phyloP scores from a whole-genome alignment of 805 yeast genomes.

The Ogataea populi-albae region DNA sequence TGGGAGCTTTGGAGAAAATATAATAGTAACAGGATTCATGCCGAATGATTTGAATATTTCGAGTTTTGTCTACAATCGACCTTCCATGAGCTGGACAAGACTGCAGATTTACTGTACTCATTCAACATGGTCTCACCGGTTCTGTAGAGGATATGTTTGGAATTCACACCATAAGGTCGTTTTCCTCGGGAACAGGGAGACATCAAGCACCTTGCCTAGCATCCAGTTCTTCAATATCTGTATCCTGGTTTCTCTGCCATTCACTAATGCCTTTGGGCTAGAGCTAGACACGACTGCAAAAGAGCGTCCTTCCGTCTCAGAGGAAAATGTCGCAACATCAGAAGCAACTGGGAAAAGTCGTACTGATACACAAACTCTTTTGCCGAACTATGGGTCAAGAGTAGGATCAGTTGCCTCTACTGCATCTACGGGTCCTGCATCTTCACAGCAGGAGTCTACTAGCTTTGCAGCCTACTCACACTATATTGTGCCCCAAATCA shows the following conservation, averaged over 20 bases:
- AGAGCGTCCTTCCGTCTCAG: not conserved
- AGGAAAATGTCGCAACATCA: not conserved
- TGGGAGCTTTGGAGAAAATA: slow-evolving; percentile 63
- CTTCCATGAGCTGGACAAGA: slow-evolving; percentile 62
- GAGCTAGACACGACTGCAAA: slow-evolving; percentile 8
- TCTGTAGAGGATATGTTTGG: slow-evolving; percentile 74
- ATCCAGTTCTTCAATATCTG: slow-evolving; percentile 46
- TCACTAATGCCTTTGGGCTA: slow-evolving; percentile 43
- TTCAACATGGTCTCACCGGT: slow-evolving; percentile 52
- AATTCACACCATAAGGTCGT: slow-evolving; percentile 71
- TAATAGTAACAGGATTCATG: slow-evolving; percentile 59
- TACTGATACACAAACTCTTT: not conserved
- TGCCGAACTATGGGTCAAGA: slow-evolving; percentile 1
- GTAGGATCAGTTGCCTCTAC: slow-evolving; percentile 4
- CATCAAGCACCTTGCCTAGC: slow-evolving; percentile 44
- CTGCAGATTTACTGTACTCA: slow-evolving; percentile 54
- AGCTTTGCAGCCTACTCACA: slow-evolving; percentile 70
- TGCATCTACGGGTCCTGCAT: slow-evolving; percentile 2
- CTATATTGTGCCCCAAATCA: slow-evolving; percentile 70
- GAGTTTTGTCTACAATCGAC: slow-evolving; percentile 48
- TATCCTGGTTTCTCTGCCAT: slow-evolving; percentile 50
- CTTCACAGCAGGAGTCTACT: slow-evolving; percentile 11
- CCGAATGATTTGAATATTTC: slow-evolving; percentile 47
- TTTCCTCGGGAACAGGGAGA: slow-evolving; percentile 52
- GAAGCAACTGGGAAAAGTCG: not conserved